Evolutionary conservation across 352 stramenopile genomes (phyloP).

Genomic region (Globisporangium paddicum): DNA sequence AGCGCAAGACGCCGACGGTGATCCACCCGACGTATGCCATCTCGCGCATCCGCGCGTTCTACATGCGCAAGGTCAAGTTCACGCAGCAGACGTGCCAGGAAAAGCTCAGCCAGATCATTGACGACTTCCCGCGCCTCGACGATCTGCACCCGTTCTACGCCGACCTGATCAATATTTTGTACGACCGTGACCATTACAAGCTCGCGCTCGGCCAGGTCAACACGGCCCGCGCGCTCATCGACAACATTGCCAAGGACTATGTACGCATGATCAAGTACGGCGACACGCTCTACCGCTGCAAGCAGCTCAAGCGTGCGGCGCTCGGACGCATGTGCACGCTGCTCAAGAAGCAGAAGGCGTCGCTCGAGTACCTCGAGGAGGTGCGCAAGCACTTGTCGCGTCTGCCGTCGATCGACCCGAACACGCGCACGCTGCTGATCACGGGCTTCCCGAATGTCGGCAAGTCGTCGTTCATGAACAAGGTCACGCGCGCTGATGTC

Average conservation of each 20-base stretch:
- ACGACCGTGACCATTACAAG: conserved; percentile 99
- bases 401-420: conserved; percentile 98
- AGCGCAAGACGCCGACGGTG: conserved; percentile 99
- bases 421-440: conserved; percentile 98
- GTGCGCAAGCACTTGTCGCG: conserved; percentile 98
- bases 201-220: conserved; percentile 99
- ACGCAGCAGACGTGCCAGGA: conserved; percentile 99
- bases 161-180: conserved; percentile 99
- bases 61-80: conserved; percentile 99
- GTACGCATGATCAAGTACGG: conserved; percentile 99
- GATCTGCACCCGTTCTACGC: conserved; percentile 99
- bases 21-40: conserved; percentile 98
- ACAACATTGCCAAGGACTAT: conserved; percentile 98
- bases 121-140: conserved; percentile 98
- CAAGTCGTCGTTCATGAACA: conserved; percentile 99
- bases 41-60: conserved; percentile 93
- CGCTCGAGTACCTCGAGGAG: conserved; percentile 96
- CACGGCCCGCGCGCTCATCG: conserved; percentile 96
- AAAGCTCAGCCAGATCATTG: conserved; percentile 96
- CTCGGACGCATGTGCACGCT: conserved; percentile 99
- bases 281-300: conserved; percentile 99
- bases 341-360: conserved; percentile 98
- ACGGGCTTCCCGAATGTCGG: conserved; percentile 99
- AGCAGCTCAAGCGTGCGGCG: conserved; percentile 99
- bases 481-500: conserved; percentile 98